Evolutionary conservation across 176 grass and related monocot species (phyloP).

Genomic region (Raddia distichophylla): DNA sequence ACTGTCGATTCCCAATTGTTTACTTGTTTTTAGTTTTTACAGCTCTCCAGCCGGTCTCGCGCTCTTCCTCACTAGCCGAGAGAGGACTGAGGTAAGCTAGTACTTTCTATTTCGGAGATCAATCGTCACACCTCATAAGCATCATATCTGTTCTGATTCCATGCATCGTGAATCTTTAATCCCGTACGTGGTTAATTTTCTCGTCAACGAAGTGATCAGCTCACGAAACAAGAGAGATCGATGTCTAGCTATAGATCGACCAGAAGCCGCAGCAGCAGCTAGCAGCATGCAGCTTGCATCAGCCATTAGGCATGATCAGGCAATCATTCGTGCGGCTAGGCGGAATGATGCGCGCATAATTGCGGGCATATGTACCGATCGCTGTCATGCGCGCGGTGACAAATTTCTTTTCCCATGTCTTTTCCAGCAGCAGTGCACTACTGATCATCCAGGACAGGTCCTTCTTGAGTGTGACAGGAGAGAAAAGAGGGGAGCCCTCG

Average conservation of each 20-base stretch:
- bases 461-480: constrained; percentile 57
- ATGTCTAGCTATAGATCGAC: too few species aligned
- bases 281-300: neutral
- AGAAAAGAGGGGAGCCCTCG: constrained; percentile 24
- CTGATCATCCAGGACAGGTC: constrained; percentile 43
- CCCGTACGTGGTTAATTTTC: neutral
- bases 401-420: constrained; percentile 50
- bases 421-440: constrained; percentile 33
- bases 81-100: neutral
- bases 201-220: neutral
- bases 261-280: too few species aligned
- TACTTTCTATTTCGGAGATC: neutral
- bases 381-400: constrained; percentile 8
- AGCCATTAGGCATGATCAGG: constrained; percentile 36
- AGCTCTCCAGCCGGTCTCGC: neutral
- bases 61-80: neutral
- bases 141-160: too few species aligned
- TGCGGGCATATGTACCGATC: neutral
- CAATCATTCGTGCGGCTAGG: constrained; percentile 49
- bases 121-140: neutral
- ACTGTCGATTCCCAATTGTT: neutral
- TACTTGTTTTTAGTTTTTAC: neutral
- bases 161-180: too few species aligned
- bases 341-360: constrained; percentile 30
- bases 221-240: too few species aligned